Conservation (phyloP, 108 stramenopile genomes). For the Schizochytrium sp. region DNA sequence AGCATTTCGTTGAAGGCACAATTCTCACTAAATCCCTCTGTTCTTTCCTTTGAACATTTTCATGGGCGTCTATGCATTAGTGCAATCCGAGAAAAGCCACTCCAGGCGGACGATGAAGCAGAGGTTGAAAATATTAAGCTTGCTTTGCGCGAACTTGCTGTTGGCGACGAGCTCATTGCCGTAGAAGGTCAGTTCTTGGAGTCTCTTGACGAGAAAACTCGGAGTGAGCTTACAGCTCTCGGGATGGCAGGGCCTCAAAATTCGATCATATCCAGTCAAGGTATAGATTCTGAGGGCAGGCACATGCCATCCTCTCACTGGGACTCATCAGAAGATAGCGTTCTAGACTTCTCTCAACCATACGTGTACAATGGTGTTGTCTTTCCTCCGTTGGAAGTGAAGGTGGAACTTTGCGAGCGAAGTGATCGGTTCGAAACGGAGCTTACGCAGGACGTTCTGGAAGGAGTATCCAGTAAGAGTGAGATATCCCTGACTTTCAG, state of each 20-base stretch:
- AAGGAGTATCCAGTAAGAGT: not conserved
- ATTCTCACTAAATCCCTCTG: not conserved
- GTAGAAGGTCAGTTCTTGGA: constrained; percentile 20
- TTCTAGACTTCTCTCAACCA: not conserved
- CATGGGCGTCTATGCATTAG: constrained; percentile 43
- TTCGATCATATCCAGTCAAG: not conserved
- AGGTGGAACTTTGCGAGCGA: too few species aligned
- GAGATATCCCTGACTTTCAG: constrained; percentile 6
- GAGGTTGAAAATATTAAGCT: not conserved
- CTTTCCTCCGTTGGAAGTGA: not conserved
- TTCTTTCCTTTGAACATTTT: constrained; percentile 37
- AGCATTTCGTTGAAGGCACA: not conserved
- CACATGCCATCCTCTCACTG: not conserved
- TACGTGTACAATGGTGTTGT: constrained; percentile 1
- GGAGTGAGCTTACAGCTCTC: not conserved
- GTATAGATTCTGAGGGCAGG: too few species aligned
- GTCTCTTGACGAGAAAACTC: not conserved
- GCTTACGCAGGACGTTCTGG: not conserved
- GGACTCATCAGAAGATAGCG: not conserved
- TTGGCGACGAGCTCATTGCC: constrained; percentile 54
- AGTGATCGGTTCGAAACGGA: too few species aligned
- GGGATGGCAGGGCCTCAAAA: constrained; percentile 26
- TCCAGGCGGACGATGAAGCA: not conserved
- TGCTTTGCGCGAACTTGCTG: not conserved
- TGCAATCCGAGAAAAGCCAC: not conserved